Base-by-base conservation (phyloP, 1,284 basidiomycete species). In the Ganoderma lucidum region DNA sequence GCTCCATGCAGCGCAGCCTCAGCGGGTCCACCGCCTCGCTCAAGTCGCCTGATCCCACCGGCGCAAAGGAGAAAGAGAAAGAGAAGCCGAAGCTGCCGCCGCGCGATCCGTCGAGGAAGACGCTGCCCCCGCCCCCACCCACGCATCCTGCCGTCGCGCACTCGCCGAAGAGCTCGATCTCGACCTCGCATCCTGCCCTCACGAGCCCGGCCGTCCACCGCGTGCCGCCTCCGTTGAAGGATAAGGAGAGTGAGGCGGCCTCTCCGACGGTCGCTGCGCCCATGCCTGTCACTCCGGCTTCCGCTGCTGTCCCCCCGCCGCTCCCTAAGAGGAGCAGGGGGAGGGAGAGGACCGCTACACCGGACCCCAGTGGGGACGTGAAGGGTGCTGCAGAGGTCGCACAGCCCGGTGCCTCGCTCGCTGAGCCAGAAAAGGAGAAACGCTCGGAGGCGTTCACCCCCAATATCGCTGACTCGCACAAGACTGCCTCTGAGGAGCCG, bases 121-220 rank as follows among this genome's bases (percentile, higher is more conserved):
- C 71, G 64, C 62, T 77, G n/a, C 82, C 79, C 3, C 73, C 79
- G 0, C 80, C 81, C n/a, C 83, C 83, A 9, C 84, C 83, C 19
- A 67, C 78, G 5, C 85, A 83, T 70, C 83, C 85, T 0, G 70
- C 79, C 0, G 64, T 71, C 12, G 65, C 74, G 9, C 75, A 77
- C 32, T 62, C 63, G 14, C 66, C 70, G 41, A 68, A 59, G 35
- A 59, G 55, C 23, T 66, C 72, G 1, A 42, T 64, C 23, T 66
- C 70, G 28, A 8, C 35, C 35, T 35, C 35, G 35, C 35, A 35
- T 35, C 39, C 28, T n/a, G 17, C 17, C 19, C 35, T 19, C 6
- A 19, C 32, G 35, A 56, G 32, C 55, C 42, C 42, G 2, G 45
- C 61, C 19, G 65, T 67, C 17, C 75, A 70, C 23, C 68, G 66